A percentile compares a stretch with the other conserved stretches of the same genome.
These are phyloP conservation scores for Aspergillus alliaceus DNA, from an alignment of 2,329 filamentous ascomycete species.

Conservation along the genomic window DNA sequence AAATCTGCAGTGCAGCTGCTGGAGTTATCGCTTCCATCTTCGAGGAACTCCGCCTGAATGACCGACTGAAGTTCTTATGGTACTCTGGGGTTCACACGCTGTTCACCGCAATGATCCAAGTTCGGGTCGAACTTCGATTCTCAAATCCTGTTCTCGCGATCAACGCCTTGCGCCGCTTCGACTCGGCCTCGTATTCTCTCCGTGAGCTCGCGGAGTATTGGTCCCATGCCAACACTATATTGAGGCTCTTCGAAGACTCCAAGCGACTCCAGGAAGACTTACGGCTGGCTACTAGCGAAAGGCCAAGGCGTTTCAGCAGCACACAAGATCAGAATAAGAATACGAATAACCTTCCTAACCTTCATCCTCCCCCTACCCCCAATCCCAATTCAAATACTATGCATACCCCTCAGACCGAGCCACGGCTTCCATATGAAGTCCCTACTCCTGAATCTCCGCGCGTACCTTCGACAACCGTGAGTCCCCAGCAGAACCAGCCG, in stretches of 20 bases:
- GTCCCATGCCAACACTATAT: constrained; percentile 44
- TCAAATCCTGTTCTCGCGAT: constrained; percentile 48
- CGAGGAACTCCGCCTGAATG: constrained; percentile 43
- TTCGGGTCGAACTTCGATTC: constrained; percentile 47
- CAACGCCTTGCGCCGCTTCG: constrained; percentile 46
- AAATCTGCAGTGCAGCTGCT: constrained; percentile 47
- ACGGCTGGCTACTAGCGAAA: constrained; percentile 36
- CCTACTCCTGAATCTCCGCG: constrained; percentile 32
- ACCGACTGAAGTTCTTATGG: constrained; percentile 45
- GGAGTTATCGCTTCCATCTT: constrained; percentile 48
- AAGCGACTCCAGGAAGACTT: constrained; percentile 44
- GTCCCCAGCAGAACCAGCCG: constrained; percentile 24
- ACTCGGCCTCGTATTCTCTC: constrained; percentile 43
- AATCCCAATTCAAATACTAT: constrained; percentile 19
- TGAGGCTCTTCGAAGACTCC: constrained; percentile 46
- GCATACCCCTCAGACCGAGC: constrained; percentile 21
- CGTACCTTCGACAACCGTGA: constrained; percentile 23
- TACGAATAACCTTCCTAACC: background rate
- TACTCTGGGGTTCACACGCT: constrained; percentile 45
- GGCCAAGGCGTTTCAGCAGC: constrained; percentile 28
- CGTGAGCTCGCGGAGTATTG: constrained; percentile 44
- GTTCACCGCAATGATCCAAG: constrained; percentile 50
- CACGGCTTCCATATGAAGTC: constrained; percentile 25
- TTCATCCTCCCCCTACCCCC: background rate
- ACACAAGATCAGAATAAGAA: constrained; percentile 9